Evolutionary conservation across 495 filamentous ascomycete genomes (phyloP).

Genomic region (Corynascus novoguineensis): DNA sequence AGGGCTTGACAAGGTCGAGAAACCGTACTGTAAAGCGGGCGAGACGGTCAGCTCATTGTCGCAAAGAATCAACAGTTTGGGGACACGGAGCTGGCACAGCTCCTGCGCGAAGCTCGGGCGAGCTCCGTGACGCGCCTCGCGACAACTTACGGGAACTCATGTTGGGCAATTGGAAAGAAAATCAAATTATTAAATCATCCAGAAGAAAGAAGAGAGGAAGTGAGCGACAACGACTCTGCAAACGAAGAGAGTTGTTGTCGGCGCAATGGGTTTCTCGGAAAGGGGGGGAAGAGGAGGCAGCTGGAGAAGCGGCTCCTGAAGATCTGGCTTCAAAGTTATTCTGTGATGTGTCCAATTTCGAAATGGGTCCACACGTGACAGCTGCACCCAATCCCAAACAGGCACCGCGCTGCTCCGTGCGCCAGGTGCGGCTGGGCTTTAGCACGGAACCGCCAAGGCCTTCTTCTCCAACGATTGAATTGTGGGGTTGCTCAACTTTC

Average conservation of each 20-base stretch:
- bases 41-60: conserved; percentile 29
- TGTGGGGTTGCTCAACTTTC: background rate
- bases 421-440: background rate
- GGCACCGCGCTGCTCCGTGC: conserved; percentile 2
- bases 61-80: conserved; percentile 7
- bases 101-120: background rate
- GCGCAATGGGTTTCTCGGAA: conserved; percentile 35
- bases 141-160: conserved; percentile 53
- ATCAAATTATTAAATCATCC: conserved; percentile 39
- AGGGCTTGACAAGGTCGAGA: conserved; percentile 98
- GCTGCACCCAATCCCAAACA: background rate
- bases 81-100: background rate
- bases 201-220: conserved; percentile 34
- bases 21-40: conserved; percentile 71
- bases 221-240: conserved; percentile 38
- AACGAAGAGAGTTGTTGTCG: conserved; percentile 32
- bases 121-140: conserved; percentile 25
- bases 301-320: conserved; percentile 34
- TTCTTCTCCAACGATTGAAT: conserved; percentile 9
- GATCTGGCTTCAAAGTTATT: conserved; percentile 48
- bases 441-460: background rate
- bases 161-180: conserved; percentile 39
- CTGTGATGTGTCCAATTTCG: conserved; percentile 51
- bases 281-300: conserved; percentile 32
- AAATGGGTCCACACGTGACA: conserved; percentile 40